phyloP scores from a whole-genome alignment of 2,329 filamentous ascomycete species.

The Paraconiothyrium sp. region DNA sequence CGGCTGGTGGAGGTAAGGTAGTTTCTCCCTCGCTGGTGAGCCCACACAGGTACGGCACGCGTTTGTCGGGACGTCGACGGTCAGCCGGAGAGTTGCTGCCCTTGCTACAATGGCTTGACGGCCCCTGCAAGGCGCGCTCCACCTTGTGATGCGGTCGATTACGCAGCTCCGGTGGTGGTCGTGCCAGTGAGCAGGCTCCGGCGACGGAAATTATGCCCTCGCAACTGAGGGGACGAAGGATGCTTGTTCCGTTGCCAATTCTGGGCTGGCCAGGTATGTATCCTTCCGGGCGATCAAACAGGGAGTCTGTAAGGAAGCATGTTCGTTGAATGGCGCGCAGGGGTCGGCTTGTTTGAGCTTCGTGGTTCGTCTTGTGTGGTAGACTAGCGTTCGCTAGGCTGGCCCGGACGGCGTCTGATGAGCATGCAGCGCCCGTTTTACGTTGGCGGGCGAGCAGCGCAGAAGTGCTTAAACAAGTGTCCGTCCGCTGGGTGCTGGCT shows the following conservation, averaged over 20 bases:
- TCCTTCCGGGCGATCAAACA: constrained; percentile 16
- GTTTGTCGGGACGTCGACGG: not conserved
- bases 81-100: constrained; percentile 9
- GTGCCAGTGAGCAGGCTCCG: not conserved
- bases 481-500: constrained; percentile 10
- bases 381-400: constrained; percentile 1
- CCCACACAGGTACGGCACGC: not conserved
- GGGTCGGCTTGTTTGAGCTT: constrained; percentile 5
- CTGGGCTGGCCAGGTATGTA: not conserved
- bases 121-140: not conserved
- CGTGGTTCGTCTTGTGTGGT: constrained; percentile 11
- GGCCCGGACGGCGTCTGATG: constrained; percentile 5
- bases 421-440: constrained; percentile 4
- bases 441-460: not conserved
- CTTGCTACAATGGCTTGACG: not conserved
- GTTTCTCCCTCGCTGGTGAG: not conserved
- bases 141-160: constrained; percentile 1
- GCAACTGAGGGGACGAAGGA: constrained; percentile 1
- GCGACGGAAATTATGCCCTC: constrained; percentile 12
- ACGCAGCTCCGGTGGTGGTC: not conserved
- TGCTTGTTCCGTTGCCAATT: constrained; percentile 7
- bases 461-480: constrained; percentile 6
- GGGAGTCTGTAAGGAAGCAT: constrained; percentile 10
- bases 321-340: constrained; percentile 6
- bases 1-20: not conserved